Evolutionary conservation across 371 early-diverging fungal genomes (phyloP).

Genomic region (Enteropsectra breve): DNA sequence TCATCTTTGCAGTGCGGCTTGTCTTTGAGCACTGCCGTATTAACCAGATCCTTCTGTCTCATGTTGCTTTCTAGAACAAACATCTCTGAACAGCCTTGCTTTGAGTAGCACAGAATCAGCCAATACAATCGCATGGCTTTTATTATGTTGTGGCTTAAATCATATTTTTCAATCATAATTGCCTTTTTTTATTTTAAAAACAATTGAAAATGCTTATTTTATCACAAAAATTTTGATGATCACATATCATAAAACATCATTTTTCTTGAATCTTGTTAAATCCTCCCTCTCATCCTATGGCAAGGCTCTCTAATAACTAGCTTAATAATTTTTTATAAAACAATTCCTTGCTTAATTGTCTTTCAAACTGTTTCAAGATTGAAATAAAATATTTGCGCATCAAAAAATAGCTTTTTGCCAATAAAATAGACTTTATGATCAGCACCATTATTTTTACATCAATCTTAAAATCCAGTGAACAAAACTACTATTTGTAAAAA

Average conservation of each 20-base stretch:
- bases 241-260: not conserved
- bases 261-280: not conserved
- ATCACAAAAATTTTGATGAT: not conserved
- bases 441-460: not conserved
- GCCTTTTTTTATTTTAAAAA: slow-evolving; percentile 1
- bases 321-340: not conserved
- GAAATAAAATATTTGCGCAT: not conserved
- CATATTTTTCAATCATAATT: too few relatives aligned
- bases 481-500: not conserved
- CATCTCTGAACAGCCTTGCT: too few relatives aligned
- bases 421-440: not conserved
- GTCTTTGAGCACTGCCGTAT: too few relatives aligned
- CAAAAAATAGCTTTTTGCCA: not conserved
- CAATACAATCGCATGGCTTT: too few relatives aligned
- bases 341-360: not conserved
- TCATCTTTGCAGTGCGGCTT: too few relatives aligned
- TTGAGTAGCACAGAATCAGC: too few relatives aligned
- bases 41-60: too few relatives aligned
- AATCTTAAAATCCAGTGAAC: not conserved
- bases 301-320: not conserved
- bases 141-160: too few relatives aligned
- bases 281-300: not conserved
- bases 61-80: too few relatives aligned
- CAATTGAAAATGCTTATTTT: not conserved
- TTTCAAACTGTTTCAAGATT: not conserved